Evolutionary conservation across 148 eudicot genomes (phyloP).

Genomic region (Diospyros lotus): DNA sequence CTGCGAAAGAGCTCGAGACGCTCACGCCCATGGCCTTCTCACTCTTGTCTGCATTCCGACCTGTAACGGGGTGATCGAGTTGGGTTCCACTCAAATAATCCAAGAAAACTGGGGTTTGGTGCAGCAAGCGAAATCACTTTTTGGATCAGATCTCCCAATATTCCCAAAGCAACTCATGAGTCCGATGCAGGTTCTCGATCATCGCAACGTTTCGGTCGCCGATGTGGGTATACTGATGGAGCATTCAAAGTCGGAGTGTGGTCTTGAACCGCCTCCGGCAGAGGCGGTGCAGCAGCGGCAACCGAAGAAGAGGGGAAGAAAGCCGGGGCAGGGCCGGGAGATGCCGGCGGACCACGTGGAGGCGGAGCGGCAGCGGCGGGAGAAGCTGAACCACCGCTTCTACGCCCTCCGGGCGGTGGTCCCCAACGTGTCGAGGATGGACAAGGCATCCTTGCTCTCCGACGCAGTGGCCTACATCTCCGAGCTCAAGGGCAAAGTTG

Average conservation of each 20-base stretch:
- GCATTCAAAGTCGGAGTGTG: slow-evolving; percentile 30
- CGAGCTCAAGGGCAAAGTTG: slow-evolving; percentile 28
- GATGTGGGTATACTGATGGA: slow-evolving; percentile 16
- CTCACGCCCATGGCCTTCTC: slow-evolving; percentile 57
- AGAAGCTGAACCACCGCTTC: slow-evolving; percentile 54
- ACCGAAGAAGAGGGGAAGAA: slow-evolving; percentile 18
- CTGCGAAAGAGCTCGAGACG: slow-evolving; percentile 72
- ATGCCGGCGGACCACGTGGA: slow-evolving; percentile 36
- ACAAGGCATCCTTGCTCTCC: slow-evolving; percentile 53
- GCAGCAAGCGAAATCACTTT: slow-evolving; percentile 40
- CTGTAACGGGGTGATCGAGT: slow-evolving; percentile 55
- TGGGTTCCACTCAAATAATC: slow-evolving; percentile 49
- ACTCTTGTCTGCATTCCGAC: slow-evolving; percentile 63
- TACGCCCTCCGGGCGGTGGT: slow-evolving; percentile 50
- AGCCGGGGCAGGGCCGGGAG: slow-evolving; percentile 4
- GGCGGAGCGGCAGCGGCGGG: slow-evolving; percentile 55
- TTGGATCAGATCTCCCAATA: slow-evolving; percentile 21
- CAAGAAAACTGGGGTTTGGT: slow-evolving; percentile 54
- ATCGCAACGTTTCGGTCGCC: slow-evolving; percentile 6
- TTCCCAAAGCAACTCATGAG: not conserved
- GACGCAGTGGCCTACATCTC: slow-evolving; percentile 59
- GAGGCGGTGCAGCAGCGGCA: not conserved
- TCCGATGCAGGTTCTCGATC: slow-evolving; percentile 1
- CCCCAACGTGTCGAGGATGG: slow-evolving; percentile 61
- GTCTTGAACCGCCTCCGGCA: not conserved